Conservation (phyloP, 805 yeast species). For the Tetrapisispora arboricola region DNA sequence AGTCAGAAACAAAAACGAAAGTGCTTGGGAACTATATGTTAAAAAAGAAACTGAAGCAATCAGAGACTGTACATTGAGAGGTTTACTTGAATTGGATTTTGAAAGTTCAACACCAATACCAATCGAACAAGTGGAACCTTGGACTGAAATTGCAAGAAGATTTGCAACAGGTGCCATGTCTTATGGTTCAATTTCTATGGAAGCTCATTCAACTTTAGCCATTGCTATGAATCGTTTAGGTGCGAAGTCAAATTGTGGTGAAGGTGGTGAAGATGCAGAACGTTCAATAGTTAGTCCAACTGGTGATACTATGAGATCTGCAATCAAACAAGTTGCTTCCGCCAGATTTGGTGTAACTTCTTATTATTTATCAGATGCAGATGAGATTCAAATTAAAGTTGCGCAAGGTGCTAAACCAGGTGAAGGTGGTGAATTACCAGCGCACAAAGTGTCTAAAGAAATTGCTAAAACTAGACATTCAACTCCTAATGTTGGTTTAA, state of each 20-base stretch:
- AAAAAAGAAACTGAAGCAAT: conserved; percentile 88
- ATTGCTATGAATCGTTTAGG: conserved; percentile 98
- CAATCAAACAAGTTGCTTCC: conserved; percentile 95
- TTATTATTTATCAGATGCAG: conserved; percentile 88
- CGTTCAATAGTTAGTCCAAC: conserved; percentile 68
- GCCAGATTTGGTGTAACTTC: conserved; percentile 98
- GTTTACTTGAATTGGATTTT: conserved; percentile 83
- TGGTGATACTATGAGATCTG: conserved; percentile 98
- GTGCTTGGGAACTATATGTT: conserved; percentile 82
- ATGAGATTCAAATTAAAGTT: conserved; percentile 95
- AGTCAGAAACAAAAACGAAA: conserved; percentile 92
- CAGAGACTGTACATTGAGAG: conserved; percentile 86
- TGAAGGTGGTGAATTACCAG: conserved; percentile 98
- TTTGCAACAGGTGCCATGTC: conserved; percentile 99
- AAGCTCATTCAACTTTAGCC: conserved; percentile 93
- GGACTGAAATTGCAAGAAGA: conserved; percentile 97
- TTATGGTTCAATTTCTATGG: conserved; percentile 97
- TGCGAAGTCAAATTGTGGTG: conserved; percentile 97
- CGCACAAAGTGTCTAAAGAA: conserved; percentile 75
- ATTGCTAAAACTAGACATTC: conserved; percentile 96
- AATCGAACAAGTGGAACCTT: conserved; percentile 95
- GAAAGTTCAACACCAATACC: conserved; percentile 68
- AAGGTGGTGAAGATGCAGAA: conserved; percentile 98
- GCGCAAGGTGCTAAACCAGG: conserved; percentile 99
- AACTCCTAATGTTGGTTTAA: conserved; percentile 92